Base-by-base conservation (phyloP, 2,329 filamentous ascomycete genomes). In the Arachnomyces sp. region DNA sequence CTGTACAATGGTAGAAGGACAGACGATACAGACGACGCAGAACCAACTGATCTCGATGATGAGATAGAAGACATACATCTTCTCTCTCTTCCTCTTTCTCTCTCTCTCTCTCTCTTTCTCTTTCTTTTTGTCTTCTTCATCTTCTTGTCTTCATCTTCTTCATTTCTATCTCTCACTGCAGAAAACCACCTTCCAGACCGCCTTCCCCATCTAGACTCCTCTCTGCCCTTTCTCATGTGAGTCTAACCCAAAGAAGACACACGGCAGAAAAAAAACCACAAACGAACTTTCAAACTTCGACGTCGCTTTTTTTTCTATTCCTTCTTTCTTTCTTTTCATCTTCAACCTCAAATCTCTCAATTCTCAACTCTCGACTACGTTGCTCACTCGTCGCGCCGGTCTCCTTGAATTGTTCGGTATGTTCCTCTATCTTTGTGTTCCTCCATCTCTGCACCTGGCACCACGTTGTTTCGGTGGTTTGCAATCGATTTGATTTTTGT, bases 121-220 rank as follows among this genome's bases (percentile, higher is more conserved):
- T 28, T 39, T 3, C 39, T 40, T n/a, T 31, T 33, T 21, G 36
- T 35, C 14, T 7, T 34, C 28, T 32, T 43, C 18, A 31, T 40
- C 33, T 31, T 28, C n/a, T 39, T 15, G 15, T 39, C 25, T 31
- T 28, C 15, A 9, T 21, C 30, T 35, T 28, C 28, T 13, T 28
- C 7, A 17, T 14, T 17, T 34, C 25, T 36, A 11, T 32, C 14
- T 28, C n/a, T 21, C 25, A 9, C 14, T 17, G n/a, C 16, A 28
- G 25, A n/a, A n/a, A n/a, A n/a, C n/a, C 25, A 31, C 28, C 15
- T 15, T 11, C 29, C 16, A 15, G 1, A 32, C 31, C 16, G 21
- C 21, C 21, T 25, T 25, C 21, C 21, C 21, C 9, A 25, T 25
- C 21, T 9, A 25, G 21, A 25, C 21, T 25, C 9, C 21, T 9